Conservation (phyloP, 1,284 basidiomycete genomes). For the Boletus semigastroideus region DNA sequence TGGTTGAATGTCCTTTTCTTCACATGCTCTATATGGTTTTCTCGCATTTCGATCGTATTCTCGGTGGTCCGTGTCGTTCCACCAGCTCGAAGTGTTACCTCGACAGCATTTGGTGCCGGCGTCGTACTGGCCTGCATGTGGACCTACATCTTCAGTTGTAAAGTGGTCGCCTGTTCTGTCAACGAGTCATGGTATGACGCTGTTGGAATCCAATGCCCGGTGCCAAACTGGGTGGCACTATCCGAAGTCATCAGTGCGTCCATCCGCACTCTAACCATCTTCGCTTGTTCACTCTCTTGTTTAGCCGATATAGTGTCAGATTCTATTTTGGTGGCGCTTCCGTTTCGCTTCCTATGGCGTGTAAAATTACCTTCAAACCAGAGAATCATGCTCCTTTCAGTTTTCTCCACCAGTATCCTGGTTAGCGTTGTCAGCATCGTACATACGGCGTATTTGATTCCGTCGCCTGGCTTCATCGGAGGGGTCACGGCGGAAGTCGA, state of each 20-base stretch:
- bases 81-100: slow-evolving; percentile 5
- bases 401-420: slow-evolving; percentile 33
- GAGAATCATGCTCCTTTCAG: slow-evolving; percentile 25
- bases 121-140: slow-evolving; percentile 20
- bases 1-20: slow-evolving; percentile 23
- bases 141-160: slow-evolving; percentile 19
- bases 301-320: slow-evolving; percentile 30
- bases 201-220: slow-evolving; percentile 8
- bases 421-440: slow-evolving; percentile 26
- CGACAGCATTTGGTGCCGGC: not conserved
- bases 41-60: slow-evolving; percentile 31
- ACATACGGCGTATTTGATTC: slow-evolving; percentile 27
- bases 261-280: not conserved
- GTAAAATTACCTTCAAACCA: slow-evolving; percentile 27
- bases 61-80: slow-evolving; percentile 31
- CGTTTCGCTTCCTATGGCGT: slow-evolving; percentile 26
- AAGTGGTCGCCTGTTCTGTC: slow-evolving; percentile 17
- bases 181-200: slow-evolving; percentile 22
- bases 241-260: slow-evolving; percentile 28
- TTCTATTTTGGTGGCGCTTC: slow-evolving; percentile 23
- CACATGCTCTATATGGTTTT: slow-evolving; percentile 30
- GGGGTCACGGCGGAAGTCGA: slow-evolving; percentile 20
- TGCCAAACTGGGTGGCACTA: slow-evolving; percentile 20
- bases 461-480: not conserved
- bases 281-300: not conserved